Base-by-base conservation (phyloP, 2,329 filamentous ascomycete species). In the Cercospora sojina region DNA sequence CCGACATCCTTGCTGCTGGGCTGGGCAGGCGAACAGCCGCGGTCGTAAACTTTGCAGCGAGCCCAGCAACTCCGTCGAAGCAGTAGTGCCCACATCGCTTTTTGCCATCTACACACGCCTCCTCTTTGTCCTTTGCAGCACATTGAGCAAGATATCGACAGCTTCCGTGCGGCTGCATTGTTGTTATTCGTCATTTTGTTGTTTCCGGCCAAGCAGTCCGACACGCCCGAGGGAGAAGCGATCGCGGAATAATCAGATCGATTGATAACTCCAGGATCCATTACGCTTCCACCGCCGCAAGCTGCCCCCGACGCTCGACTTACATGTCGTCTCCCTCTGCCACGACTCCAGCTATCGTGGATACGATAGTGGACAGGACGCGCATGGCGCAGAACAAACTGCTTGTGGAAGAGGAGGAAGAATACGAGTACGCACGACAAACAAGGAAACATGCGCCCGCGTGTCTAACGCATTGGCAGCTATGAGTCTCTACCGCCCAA, bases 401-500 rank as follows among this genome's bases (percentile, higher is more conserved):
- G 32, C 53, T 74, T 10, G 69, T 77, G 10, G 71, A 73, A 53
- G 74, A 75, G 65, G 72, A 71, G 38, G 76, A 78, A 23, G 77
- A 79, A 71, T 78, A 79, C 59, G 77, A 78, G 75, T 78, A 74
- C 16, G 76, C 71, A 59, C 51, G n/a, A 29, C 47, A 47, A 55
- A 53, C 16, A 49, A 49, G 58, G 59, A 41, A 47, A 47, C 38
- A 59, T 49, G 59, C 62, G 47, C 43, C 18, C 20, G 38, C 23
- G 18, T 20, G 20, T 62, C 63, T 69, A 64, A 68, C 38, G 60
- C 55, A 70, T 70, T 71, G 72, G 69, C 77, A 90, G 88, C 82
- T 98, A 98, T 86, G 94, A 98, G 86, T 89, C 90, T 71, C 87
- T 99, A 65, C 93, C 94, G 70, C 91, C 93, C 72, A 96, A 97